A percentile compares a stretch with the other conserved stretches of the same genome.
phyloP scores from a whole-genome alignment of 2,329 filamentous ascomycete genomes.

The Albifimbria verrucaria region DNA sequence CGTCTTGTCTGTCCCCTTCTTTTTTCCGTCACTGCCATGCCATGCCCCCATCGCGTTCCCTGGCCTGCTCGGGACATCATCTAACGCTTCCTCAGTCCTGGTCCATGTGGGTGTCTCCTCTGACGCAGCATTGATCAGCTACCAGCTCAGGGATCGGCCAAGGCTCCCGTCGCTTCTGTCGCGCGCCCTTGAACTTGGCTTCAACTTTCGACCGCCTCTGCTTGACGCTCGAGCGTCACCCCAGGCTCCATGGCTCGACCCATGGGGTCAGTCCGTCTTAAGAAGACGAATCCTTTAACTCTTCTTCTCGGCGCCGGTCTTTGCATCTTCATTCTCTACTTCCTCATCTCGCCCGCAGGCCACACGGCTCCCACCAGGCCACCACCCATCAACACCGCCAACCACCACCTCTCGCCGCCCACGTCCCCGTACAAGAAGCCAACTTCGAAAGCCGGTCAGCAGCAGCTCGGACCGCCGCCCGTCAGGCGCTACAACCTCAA shows the following conservation, averaged over 20 bases:
- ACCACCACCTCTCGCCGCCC: constrained; percentile 41
- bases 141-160: not conserved
- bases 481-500: constrained; percentile 94
- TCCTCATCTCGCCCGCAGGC: constrained; percentile 54
- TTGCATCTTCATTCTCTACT: constrained; percentile 68
- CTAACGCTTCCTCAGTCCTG: not conserved
- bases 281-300: constrained; percentile 76
- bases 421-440: constrained; percentile 42
- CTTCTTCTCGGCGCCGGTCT: constrained; percentile 69
- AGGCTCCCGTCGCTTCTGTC: not conserved
- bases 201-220: no score
- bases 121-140: not conserved
- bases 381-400: constrained; percentile 44
- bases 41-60: not conserved
- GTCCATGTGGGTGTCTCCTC: not conserved
- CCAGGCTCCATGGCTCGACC: constrained; percentile 48
- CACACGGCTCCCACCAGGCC: constrained; percentile 40
- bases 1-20: not conserved
- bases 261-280: constrained; percentile 67
- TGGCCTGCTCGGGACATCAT: not conserved
- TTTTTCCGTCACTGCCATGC: not conserved
- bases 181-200: no score
- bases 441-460: constrained; percentile 24
- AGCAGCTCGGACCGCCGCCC: constrained; percentile 60
- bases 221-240: not conserved